A percentile compares a stretch with the other conserved stretches of the same genome.
phyloP scores from a whole-genome alignment of 2,329 filamentous ascomycete genomes.

The Fusarium sp. region DNA sequence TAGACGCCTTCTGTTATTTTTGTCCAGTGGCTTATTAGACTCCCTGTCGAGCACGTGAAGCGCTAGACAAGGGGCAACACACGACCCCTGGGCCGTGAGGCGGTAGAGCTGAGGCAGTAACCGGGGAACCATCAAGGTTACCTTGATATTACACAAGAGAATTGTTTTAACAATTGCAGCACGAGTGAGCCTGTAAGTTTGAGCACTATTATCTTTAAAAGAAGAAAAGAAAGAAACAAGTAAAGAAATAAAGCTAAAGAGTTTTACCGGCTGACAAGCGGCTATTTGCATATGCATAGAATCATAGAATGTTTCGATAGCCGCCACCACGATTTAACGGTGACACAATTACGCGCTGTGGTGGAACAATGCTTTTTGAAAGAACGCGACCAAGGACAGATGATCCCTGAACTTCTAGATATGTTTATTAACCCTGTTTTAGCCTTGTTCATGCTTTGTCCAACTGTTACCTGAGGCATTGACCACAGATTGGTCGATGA shows the following conservation, averaged over 20 bases:
- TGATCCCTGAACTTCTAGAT: slow-evolving; percentile 2
- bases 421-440: neutral
- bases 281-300: slow-evolving; percentile 25
- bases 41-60: slow-evolving; percentile 18
- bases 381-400: neutral
- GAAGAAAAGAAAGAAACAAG: neutral
- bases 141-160: neutral
- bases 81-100: slow-evolving; percentile 7
- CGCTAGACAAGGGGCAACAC: slow-evolving; percentile 10
- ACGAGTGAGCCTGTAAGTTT: neutral
- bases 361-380: slow-evolving; percentile 1
- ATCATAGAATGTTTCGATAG: slow-evolving; percentile 24
- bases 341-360: slow-evolving; percentile 10
- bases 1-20: neutral
- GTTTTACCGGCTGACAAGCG: neutral
- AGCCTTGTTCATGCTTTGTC: slow-evolving; percentile 11
- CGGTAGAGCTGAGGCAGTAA: slow-evolving; percentile 14
- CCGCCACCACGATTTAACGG: slow-evolving; percentile 21
- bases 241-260: neutral
- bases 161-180: neutral
- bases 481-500: slow-evolving; percentile 6
- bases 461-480: slow-evolving; percentile 26
- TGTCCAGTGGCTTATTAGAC: slow-evolving; percentile 1
- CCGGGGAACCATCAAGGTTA: slow-evolving; percentile 3
- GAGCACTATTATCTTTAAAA: neutral